Evolutionary conservation across 495 filamentous ascomycete genomes (phyloP), one percentile per base, ranked within the genome.

Genomic region (Annulohypoxylon stygium): DNA sequence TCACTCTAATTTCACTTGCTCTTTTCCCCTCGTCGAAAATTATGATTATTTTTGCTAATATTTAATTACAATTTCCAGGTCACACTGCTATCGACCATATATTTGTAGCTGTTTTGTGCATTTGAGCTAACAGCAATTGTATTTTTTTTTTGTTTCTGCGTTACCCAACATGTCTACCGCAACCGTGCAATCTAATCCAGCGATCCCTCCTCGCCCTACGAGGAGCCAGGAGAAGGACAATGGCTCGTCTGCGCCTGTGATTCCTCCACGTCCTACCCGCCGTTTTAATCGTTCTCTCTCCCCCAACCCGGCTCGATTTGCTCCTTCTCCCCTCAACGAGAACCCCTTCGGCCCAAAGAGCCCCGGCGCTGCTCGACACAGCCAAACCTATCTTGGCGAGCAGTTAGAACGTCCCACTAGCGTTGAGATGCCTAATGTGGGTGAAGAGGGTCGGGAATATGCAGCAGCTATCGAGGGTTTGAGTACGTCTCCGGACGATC

Each of bases 401-500:
- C 83, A 84, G 51, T 79, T 81, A 67, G 87, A 90, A 34, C 91
- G 93, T 37, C 89, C 93, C 3, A 90, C 90, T 37, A 96, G 92
- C 76, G 91, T 95, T 55, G 88, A 90, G 34, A 89, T 97, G 75
- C 94, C 94, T 18, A 92, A 92, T 2, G 85, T 97, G 61, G 95
- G 95, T 34, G 90, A 97, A 79, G 95, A 98, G 81, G 95, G 95
- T 62, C 89, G 84, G 67, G 95, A 98, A 82, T 98, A 98, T 80
- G 92, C 88, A 23, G 88, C 86, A 62, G 78, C 93, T 59, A 74
- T 81, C 54, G 74, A 88, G 23, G 83, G 87, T 16, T 74, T 84
- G 61, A 79, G 55, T 37, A 64, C 79, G 8, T 64, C 77, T 30
- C 75, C 67, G n/a, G 25, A 53, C 7, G 78, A 83, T 39, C 55